Base-by-base conservation (phyloP, 352 stramenopile genomes). In the Phytophthora rubi region DNA sequence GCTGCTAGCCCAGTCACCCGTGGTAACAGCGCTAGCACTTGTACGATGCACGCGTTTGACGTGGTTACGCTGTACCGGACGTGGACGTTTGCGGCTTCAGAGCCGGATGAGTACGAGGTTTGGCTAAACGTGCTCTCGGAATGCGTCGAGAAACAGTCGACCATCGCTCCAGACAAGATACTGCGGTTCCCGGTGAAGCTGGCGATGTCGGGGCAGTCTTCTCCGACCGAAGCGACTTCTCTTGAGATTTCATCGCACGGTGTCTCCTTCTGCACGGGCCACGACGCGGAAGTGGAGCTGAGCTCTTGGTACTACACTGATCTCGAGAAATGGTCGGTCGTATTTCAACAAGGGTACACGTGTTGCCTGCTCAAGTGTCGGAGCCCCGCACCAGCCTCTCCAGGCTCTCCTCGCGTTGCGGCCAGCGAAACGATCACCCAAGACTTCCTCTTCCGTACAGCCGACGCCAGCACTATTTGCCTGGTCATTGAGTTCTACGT, bases 261-360 rank as follows among this genome's bases (percentile, higher is more conserved):
- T 0, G 77, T 93, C n/a, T 82, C 72, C 1, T 71, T 93, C 16
- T 83, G 65, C 30, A 77, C 75, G 0, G 82, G 77, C 0, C 70
- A 78, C 33, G 77, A 88, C 10, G 74, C 70, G 0, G 73, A 89
- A 15, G 75, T 75, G 0, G 76, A 87, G 28, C 60, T 91, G 21
- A 85, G 82, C 68, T 83, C 73, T 30, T 93, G 86, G 86, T 94
- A 92, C 60, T 94, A 90, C 47, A 94, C 86, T 0, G 86, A 92
- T 8, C 83, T 94, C 10, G 85, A 89, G 23, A 92, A 90, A 32
- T 94, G 86, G 81, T 91, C 85, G 4, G 78, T 91, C 0, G 82
- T 86, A 6, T 73, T 71, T 49, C 81, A 89, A 26, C 79, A 91
- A 28, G 72, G 77, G 3, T 75, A 83, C 5, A 59, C 64, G n/a